These are phyloP conservation scores for Blepharisma undulans DNA, from an alignment of 169 alveolate species.

Conservation along the genomic window DNA sequence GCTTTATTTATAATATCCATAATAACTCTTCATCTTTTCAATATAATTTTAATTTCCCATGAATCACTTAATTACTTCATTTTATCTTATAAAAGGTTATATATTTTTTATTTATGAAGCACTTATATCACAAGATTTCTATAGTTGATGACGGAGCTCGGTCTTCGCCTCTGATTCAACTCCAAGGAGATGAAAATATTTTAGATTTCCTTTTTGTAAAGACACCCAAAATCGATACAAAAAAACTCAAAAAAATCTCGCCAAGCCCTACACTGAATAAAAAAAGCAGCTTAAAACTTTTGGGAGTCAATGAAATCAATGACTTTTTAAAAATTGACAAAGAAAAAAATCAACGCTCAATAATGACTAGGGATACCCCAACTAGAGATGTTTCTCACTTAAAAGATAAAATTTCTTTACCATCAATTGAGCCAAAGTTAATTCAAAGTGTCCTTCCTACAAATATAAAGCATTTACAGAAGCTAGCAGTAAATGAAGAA, in stretches of 20 bases:
- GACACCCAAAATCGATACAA: not conserved
- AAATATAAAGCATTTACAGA: not conserved
- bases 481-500: not conserved
- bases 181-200: not conserved
- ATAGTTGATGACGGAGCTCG: not conserved
- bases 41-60: not conserved
- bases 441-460: not conserved
- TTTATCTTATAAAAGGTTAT: not conserved
- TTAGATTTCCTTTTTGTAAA: not conserved
- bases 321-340: not conserved
- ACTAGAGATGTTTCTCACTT: constrained; percentile 9
- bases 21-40: not conserved
- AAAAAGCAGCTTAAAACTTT: not conserved
- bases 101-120: not conserved
- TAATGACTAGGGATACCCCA: not conserved
- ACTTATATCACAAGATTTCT: not conserved
- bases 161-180: not conserved
- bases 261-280: not conserved
- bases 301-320: not conserved
- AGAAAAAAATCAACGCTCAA: not conserved
- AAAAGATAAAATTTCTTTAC: not conserved
- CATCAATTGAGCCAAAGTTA: not conserved
- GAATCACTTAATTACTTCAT: not conserved
- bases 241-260: not conserved
- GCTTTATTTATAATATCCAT: not conserved